These are phyloP conservation scores for Moringa oleifera DNA, from an alignment of 345 rosid genomes.

Conservation along the genomic window DNA sequence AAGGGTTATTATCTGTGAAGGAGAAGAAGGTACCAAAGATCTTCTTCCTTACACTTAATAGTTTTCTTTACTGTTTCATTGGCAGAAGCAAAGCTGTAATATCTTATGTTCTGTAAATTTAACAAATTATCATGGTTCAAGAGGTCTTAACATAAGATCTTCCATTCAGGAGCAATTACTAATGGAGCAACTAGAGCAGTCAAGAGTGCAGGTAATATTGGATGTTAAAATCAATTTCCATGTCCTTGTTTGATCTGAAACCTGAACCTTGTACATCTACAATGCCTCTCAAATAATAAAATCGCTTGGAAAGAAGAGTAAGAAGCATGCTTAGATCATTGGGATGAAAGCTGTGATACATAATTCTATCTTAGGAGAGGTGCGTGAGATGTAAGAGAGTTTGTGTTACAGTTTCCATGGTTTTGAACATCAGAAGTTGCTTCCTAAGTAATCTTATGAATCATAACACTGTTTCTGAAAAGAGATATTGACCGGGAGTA, in stretches of 20 bases:
- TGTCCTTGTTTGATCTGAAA: conserved; percentile 6
- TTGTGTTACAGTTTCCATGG: background rate
- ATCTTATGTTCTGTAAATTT: background rate
- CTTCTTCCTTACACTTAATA: background rate
- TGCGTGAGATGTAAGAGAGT: background rate
- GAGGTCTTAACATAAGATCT: conserved; percentile 12
- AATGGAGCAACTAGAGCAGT: conserved; percentile 73
- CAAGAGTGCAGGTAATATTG: conserved; percentile 59
- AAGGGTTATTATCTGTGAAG: conserved; percentile 58
- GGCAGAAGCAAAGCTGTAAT: too few species aligned
- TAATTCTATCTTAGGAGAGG: background rate
- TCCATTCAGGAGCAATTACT: conserved; percentile 63
- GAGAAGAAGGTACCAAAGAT: conserved; percentile 56
- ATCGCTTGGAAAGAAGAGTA: background rate
- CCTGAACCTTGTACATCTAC: background rate
- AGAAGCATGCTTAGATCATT: too few species aligned
- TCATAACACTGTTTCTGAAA: too few species aligned
- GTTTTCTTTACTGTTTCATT: conserved; percentile 1
- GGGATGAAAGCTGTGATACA: too few species aligned
- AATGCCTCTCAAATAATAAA: background rate
- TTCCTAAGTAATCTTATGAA: background rate
- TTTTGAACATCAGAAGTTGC: background rate
- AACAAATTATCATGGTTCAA: background rate
- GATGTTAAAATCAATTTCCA: background rate
- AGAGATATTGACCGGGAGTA: too few species aligned